Evolutionary conservation across 1,284 basidiomycete species (phyloP), one percentile per base, ranked within the genome.

Genomic region (Phellopilus nigrolimitatus): DNA sequence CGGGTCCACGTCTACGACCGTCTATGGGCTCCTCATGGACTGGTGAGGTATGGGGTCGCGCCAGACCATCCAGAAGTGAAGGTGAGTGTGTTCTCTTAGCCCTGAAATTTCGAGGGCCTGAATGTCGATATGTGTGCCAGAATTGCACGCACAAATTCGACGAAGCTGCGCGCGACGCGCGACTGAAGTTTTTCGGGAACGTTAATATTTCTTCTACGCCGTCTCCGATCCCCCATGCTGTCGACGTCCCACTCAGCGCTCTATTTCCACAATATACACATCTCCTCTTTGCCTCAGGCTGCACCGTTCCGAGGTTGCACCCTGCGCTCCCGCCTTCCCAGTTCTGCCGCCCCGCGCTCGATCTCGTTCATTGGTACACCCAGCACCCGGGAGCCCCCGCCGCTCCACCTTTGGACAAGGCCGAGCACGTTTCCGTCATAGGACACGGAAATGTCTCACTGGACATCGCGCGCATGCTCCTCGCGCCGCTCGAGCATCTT

Each of bases 41-140:
- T 99, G 0, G 94, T 95, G 1, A 75, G 97, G 36, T 99, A 97
- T 62, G 95, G 97, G 1, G 97, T 99, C 5, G 97, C 97, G 7
- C 95, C 97, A 34, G 97, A 99, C 70, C 97, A 99, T 68, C 94
- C 95, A 1, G 95, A 99, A 72, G 95, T 99, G 64, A 99, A 97
- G 79, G 93, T 87, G 31, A 36, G 46, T 31, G n/a, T n/a, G 27
- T 17, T 52, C 13, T 41, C 44, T 21, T 12, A 36, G 5, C 9
- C n/a, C n/a, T 30, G 12, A 22, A 31, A 25, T 2, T 36, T 27
- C 37, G 13, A 24, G 19, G n/a, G 8, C 27, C 19, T 45, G 19
- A 10, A 3, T 27, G 7, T n/a, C n/a, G n/a, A n/a, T n/a, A n/a
- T n/a, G n/a, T n/a, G n/a, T n/a, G 44, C 33, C 59, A 97, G 94